Evolutionary conservation across 352 stramenopile genomes (phyloP).

Genomic region (Phytophthora idaei): DNA sequence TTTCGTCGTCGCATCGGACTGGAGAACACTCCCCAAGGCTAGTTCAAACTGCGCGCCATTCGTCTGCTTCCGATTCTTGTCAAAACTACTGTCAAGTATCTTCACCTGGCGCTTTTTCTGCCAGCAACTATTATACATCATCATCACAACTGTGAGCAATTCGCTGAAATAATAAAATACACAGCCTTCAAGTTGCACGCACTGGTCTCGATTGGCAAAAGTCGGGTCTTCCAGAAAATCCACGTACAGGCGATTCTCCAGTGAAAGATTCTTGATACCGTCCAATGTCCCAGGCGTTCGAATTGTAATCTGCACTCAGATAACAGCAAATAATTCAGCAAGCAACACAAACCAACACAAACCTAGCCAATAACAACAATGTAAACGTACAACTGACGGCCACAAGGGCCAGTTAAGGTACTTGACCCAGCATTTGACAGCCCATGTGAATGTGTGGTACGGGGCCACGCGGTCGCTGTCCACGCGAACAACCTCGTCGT

Average conservation of each 20-base stretch:
- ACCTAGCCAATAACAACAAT: neutral
- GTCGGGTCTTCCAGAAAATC: constrained; percentile 57
- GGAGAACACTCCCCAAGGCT: constrained; percentile 27
- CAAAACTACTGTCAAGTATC: constrained; percentile 29
- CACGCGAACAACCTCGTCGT: constrained; percentile 63
- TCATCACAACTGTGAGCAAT: neutral
- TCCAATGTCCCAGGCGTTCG: constrained; percentile 49
- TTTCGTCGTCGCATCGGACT: constrained; percentile 35
- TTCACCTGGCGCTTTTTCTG: constrained; percentile 31
- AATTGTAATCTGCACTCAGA: constrained; percentile 55
- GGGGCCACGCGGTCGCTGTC: constrained; percentile 65
- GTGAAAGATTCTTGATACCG: constrained; percentile 40
- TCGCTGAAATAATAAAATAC: neutral
- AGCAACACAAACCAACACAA: neutral
- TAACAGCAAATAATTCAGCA: neutral
- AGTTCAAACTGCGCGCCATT: constrained; percentile 38
- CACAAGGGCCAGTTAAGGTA: constrained; percentile 81
- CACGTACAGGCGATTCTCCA: constrained; percentile 51
- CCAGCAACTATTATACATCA: constrained; percentile 28
- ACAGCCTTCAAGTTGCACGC: neutral
- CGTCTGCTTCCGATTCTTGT: constrained; percentile 34
- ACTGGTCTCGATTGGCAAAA: constrained; percentile 50
- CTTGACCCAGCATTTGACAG: constrained; percentile 80
- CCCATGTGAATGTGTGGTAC: constrained; percentile 79
- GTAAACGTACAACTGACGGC: constrained; percentile 54